Base-by-base conservation (phyloP, 2,329 filamentous ascomycete species). In the Nemania sp. region DNA sequence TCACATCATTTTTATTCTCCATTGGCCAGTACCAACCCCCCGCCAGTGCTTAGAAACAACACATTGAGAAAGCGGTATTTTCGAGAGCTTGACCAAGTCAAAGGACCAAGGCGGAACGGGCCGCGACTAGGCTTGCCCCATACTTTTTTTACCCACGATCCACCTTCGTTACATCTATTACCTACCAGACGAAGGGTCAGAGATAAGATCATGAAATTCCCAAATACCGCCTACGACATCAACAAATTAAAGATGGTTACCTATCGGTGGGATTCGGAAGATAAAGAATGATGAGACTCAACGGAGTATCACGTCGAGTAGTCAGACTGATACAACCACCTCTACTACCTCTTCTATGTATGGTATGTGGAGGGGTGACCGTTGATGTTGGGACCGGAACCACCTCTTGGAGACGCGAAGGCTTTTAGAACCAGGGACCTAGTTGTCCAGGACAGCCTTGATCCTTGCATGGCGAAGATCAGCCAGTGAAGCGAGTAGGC, bases 211-310 rank as follows among this genome's bases (percentile, higher is more conserved):
- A 41, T 13, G 24, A 38, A 20, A 29, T 13, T 41, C 22, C 49
- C 24, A 35, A 53, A 13, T 61, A 52, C 24, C 22, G 8, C 41
- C 27, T 43, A 29, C 18, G 53, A 13, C 38, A 20, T 53, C 29
- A 47, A 61, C 35, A 15, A 38, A 52, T 52, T 41, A 20, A 20
- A 22, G 32, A 24, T 24, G 10, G 8, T 38, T 52, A n/a, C 29
- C 56, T 53, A 62, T 35, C 20, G n/a, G 27, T 60, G 41, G 15
- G 49, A n/a, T 45, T 53, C n/a, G 35, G 41, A 27, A 55, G 35
- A 29, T 8, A 13, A 49, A 20, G 11, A 38, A 56, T 55, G 41
- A 55, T 53, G n/a, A 57, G 22, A 49, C 47, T n/a, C 6, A 11
- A 22, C 4, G 11, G 57, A 47, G 29, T 20, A 52, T 64, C 7